A percentile compares a stretch with the other conserved stretches of the same genome.
Evolutionary conservation across 805 yeast genomes (phyloP).

Genomic region (Candida qinlingensis): DNA sequence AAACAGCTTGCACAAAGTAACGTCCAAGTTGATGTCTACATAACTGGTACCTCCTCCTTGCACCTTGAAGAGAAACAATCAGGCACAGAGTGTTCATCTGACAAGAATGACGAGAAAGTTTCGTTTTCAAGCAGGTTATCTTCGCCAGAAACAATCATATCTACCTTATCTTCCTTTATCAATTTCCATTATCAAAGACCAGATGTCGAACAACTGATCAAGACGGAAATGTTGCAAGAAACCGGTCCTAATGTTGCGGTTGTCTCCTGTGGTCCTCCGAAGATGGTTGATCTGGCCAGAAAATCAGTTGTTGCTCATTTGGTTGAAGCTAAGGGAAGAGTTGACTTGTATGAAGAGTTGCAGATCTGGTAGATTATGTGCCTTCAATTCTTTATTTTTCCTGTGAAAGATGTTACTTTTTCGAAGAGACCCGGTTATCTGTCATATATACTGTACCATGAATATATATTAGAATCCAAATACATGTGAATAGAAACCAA

Average conservation of each 20-base stretch:
- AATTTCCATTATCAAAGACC: slow-evolving; percentile 44
- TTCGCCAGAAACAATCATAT: neutral
- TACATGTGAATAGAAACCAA: too few species aligned
- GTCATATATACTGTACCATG: too few species aligned
- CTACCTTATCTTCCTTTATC: slow-evolving; percentile 11
- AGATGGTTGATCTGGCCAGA: slow-evolving; percentile 53
- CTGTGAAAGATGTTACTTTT: too few species aligned
- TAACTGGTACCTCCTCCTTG: slow-evolving; percentile 27
- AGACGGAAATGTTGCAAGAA: slow-evolving; percentile 30
- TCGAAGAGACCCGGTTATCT: too few species aligned
- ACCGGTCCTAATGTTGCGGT: slow-evolving; percentile 41
- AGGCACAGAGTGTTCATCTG: slow-evolving; percentile 4
- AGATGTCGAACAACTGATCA: slow-evolving; percentile 29
- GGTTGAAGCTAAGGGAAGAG: slow-evolving; percentile 37
- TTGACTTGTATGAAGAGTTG: slow-evolving; percentile 70
- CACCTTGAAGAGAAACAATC: neutral
- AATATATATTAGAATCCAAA: too few species aligned
- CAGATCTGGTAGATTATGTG: slow-evolving; percentile 54
- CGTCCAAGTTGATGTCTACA: slow-evolving; percentile 30
- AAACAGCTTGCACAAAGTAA: slow-evolving; percentile 21
- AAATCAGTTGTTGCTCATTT: slow-evolving; percentile 36
- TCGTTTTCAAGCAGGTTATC: neutral
- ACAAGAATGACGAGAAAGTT: neutral
- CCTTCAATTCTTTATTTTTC: too few species aligned
- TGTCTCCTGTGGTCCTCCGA: slow-evolving; percentile 58